phyloP scores from a whole-genome alignment of 306 rosid species.

The Quercus aquifolioides region DNA sequence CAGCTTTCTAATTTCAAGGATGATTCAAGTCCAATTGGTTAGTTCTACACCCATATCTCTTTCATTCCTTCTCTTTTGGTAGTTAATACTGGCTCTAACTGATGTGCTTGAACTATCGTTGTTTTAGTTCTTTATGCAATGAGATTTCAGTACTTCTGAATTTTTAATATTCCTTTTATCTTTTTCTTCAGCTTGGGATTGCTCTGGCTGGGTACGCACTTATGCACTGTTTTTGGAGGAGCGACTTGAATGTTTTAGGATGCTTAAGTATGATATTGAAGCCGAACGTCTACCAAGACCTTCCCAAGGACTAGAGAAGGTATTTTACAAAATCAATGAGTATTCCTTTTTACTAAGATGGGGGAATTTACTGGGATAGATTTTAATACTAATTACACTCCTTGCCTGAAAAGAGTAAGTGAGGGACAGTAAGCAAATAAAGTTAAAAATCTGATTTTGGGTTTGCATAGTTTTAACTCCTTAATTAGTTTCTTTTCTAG shows the following conservation, averaged over 20 bases:
- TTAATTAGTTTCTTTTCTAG: neutral
- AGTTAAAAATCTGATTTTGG: neutral
- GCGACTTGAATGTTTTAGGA: constrained; percentile 91
- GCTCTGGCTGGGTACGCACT: constrained; percentile 99
- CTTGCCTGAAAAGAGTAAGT: neutral
- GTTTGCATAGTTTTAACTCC: neutral
- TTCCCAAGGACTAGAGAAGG: constrained; percentile 89
- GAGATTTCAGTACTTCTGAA: constrained; percentile 3
- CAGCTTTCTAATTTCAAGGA: constrained; percentile 97
- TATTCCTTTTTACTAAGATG: neutral
- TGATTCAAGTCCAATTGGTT: constrained; percentile 97
- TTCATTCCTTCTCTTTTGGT: constrained; percentile 8
- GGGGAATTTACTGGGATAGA: neutral
- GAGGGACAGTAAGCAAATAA: neutral
- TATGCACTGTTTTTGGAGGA: constrained; percentile 98
- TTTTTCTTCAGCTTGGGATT: constrained; percentile 84
- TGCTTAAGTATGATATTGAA: constrained; percentile 93
- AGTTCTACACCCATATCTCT: constrained; percentile 25
- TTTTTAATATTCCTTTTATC: constrained; percentile 8
- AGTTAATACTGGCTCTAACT: constrained; percentile 14
- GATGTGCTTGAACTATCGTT: constrained; percentile 4
- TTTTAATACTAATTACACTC: neutral
- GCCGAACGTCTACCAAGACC: constrained; percentile 95
- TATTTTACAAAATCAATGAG: constrained; percentile 6
- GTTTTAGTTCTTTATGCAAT: neutral